phyloP scores from a whole-genome alignment of 139 green algal genomes.

The Picochlorum sp. region DNA sequence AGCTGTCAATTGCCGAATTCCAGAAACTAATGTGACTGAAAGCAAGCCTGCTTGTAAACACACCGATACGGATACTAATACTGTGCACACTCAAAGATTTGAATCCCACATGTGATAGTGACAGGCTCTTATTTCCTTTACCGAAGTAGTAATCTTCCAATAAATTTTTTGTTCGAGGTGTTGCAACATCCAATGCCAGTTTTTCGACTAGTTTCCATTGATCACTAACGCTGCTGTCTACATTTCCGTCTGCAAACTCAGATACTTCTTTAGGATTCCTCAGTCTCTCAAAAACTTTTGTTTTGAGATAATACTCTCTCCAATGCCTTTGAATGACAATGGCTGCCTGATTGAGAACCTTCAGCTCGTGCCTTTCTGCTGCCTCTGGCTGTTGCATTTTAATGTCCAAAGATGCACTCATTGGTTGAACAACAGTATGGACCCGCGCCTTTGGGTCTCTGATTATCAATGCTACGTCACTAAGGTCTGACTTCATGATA shows the following conservation, averaged over 20 bases:
- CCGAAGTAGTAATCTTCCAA: constrained; percentile 29
- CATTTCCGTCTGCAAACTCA: constrained; percentile 3
- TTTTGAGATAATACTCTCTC: constrained; percentile 16
- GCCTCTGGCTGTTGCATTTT: constrained; percentile 19
- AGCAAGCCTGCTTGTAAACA: constrained; percentile 38
- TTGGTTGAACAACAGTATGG: constrained; percentile 61
- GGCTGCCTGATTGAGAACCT: constrained; percentile 20
- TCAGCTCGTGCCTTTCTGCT: constrained; percentile 25
- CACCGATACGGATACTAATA: constrained; percentile 28
- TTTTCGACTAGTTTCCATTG: constrained; percentile 38
- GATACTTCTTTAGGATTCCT: constrained; percentile 1
- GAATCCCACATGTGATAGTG: constrained; percentile 17
- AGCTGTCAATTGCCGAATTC: constrained; percentile 29
- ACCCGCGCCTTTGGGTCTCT: constrained; percentile 45
- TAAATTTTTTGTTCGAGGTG: constrained; percentile 28
- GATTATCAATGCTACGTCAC: constrained; percentile 61
- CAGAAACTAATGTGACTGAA: constrained; percentile 63
- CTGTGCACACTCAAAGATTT: constrained; percentile 13
- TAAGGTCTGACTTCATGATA: constrained; percentile 51
- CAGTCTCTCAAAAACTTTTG: background rate
- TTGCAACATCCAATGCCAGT: constrained; percentile 39
- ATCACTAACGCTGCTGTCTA: constrained; percentile 4
- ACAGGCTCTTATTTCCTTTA: constrained; percentile 21
- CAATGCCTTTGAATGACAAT: constrained; percentile 36
- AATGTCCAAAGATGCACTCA: constrained; percentile 9